Conservation (phyloP, 345 rosid genomes). For the Lepidium didymum region DNA sequence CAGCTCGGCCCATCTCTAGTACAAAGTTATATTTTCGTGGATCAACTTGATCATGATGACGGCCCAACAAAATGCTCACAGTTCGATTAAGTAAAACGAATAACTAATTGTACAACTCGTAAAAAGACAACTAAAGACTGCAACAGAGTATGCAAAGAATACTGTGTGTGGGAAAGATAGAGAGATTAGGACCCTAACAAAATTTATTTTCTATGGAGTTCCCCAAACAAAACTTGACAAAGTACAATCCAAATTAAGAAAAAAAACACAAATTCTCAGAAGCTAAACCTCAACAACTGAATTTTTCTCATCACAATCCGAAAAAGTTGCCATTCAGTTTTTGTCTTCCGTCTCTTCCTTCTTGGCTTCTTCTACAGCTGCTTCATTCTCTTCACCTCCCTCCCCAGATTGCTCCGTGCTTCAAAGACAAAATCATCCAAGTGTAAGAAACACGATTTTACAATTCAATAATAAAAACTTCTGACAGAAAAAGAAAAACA, state of each 20-base stretch:
- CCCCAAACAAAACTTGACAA: neutral
- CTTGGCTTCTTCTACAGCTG: slow-evolving; percentile 4
- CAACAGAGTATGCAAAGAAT: slow-evolving; percentile 3
- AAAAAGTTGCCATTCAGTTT: neutral
- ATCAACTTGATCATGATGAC: neutral
- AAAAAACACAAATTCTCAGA: slow-evolving; percentile 20
- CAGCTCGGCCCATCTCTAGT: neutral
- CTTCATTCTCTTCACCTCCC: slow-evolving; percentile 2
- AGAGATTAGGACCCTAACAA: slow-evolving; percentile 15
- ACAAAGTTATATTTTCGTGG: neutral
- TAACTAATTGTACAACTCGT: slow-evolving; percentile 12
- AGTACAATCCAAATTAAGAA: neutral
- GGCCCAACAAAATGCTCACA: neutral
- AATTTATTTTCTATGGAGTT: slow-evolving; percentile 22
- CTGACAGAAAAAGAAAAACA: neutral
- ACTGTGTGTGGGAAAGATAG: neutral
- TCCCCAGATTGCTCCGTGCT: slow-evolving; percentile 21
- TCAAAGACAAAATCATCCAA: neutral
- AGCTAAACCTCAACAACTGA: neutral
- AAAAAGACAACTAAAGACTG: neutral
- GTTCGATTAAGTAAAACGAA: neutral
- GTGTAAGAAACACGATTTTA: neutral
- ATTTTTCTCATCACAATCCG: neutral
- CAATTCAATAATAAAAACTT: neutral
- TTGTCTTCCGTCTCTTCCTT: neutral